Evolutionary conservation across 352 stramenopile species (phyloP).

Genomic region (Pythium pyrilobum): DNA sequence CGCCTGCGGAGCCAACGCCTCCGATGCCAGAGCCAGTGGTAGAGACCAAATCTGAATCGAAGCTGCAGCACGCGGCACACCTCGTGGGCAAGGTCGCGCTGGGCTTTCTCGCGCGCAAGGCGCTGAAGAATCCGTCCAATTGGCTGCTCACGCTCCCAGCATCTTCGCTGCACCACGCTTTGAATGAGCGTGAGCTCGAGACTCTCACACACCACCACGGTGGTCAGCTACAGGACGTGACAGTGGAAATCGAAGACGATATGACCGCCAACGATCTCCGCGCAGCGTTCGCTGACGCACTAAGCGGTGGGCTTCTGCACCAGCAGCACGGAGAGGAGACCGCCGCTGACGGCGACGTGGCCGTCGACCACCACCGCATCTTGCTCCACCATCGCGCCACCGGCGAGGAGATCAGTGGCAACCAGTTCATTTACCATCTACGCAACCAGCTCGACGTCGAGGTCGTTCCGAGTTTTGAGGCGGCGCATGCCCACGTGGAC

Average conservation of each 20-base stretch:
- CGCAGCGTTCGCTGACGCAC: conserved; percentile 30
- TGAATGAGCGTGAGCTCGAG: conserved; percentile 31
- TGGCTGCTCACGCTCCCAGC: conserved; percentile 44
- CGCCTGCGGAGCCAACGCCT: neutral
- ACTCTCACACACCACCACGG: conserved; percentile 6
- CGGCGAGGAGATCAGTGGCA: conserved; percentile 21
- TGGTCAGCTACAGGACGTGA: conserved; percentile 4
- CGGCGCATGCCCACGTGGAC: conserved; percentile 25
- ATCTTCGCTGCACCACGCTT: conserved; percentile 17
- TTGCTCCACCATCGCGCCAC: conserved; percentile 27
- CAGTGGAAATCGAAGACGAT: conserved; percentile 29
- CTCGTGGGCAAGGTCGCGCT: conserved; percentile 45
- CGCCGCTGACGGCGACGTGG: neutral
- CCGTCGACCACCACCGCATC: conserved; percentile 35
- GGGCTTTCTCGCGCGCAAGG: conserved; percentile 33
- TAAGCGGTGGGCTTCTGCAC: conserved; percentile 16
- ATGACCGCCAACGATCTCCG: conserved; percentile 68
- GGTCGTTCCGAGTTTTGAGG: conserved; percentile 29
- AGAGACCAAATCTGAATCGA: conserved; percentile 10
- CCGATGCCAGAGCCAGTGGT: neutral
- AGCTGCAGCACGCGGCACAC: conserved; percentile 33
- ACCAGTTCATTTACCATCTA: conserved; percentile 21
- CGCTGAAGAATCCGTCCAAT: conserved; percentile 37
- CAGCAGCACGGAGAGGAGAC: neutral
- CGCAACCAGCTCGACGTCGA: conserved; percentile 33